A percentile compares a stretch with the other conserved stretches of the same genome.
Conservation (phyloP, 495 filamentous ascomycete species). For the Tetracladium marchalianum region DNA sequence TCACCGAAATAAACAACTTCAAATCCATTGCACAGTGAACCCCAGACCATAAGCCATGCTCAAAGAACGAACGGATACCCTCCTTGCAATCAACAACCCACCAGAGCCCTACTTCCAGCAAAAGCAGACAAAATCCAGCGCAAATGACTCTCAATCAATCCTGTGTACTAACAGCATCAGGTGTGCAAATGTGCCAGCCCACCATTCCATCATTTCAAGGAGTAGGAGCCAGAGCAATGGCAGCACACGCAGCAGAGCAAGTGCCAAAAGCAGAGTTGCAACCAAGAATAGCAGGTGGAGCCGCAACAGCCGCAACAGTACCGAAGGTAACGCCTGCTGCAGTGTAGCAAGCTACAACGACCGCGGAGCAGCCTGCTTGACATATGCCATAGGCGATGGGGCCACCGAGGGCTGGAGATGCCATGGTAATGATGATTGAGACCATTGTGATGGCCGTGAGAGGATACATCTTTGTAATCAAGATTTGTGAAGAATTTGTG, state of each 20-base stretch:
- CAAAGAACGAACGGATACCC: too few relatives aligned
- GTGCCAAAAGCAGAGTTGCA: constrained; percentile 41
- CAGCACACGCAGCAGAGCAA: constrained; percentile 38
- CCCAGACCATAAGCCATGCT: too few relatives aligned
- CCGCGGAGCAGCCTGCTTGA: constrained; percentile 36
- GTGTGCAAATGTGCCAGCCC: too few relatives aligned
- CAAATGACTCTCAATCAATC: too few relatives aligned
- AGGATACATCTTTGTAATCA: neutral
- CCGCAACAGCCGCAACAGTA: constrained; percentile 26
- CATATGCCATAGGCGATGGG: constrained; percentile 36
- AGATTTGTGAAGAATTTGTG: too few relatives aligned
- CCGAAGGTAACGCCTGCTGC: constrained; percentile 41
- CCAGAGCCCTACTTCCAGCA: too few relatives aligned
- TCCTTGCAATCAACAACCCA: too few relatives aligned
- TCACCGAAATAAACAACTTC: too few relatives aligned
- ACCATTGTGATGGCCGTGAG: neutral
- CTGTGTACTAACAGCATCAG: too few relatives aligned
- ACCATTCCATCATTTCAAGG: neutral
- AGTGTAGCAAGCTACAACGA: constrained; percentile 42
- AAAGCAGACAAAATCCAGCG: too few relatives aligned
- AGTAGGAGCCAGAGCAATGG: constrained; percentile 2
- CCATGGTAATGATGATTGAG: neutral
- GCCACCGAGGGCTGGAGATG: constrained; percentile 19
- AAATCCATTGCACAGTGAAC: too few relatives aligned
- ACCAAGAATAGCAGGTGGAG: constrained; percentile 29